Conservation (phyloP, 1,284 basidiomycete genomes). For the Cystobasidium slooffiae region DNA sequence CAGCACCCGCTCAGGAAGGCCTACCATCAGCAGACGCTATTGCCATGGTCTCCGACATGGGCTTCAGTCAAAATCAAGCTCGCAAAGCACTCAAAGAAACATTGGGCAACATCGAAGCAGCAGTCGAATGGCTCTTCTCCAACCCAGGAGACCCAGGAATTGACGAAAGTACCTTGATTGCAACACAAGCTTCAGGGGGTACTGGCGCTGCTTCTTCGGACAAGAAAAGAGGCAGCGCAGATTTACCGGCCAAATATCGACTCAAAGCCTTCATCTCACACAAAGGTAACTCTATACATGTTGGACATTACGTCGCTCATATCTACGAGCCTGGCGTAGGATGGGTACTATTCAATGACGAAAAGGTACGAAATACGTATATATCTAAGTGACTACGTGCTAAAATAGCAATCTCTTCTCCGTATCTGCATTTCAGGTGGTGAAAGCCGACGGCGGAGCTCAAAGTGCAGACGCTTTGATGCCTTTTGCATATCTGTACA, state of each 20-base stretch:
- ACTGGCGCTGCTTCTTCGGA: neutral
- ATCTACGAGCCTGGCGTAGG: slow-evolving; percentile 61
- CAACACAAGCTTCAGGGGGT: slow-evolving; percentile 14
- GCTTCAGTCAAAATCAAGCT: slow-evolving; percentile 82
- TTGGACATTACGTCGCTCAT: slow-evolving; percentile 91
- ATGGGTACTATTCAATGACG: slow-evolving; percentile 69
- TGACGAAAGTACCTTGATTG: slow-evolving; percentile 44
- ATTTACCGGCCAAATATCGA: slow-evolving; percentile 74
- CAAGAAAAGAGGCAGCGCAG: slow-evolving; percentile 47
- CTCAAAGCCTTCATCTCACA: slow-evolving; percentile 95
- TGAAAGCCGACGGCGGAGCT: slow-evolving; percentile 68
- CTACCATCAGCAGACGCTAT: slow-evolving; percentile 70
- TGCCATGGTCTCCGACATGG: slow-evolving; percentile 83
- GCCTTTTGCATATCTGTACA: slow-evolving; percentile 82
- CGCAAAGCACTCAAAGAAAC: slow-evolving; percentile 85
- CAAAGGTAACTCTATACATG: slow-evolving; percentile 92
- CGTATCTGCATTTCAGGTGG: slow-evolving; percentile 61
- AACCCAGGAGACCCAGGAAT: slow-evolving; percentile 82
- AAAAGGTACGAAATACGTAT: slow-evolving; percentile 63
- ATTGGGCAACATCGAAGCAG: slow-evolving; percentile 77
- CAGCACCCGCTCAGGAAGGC: slow-evolving; percentile 49
- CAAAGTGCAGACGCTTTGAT: slow-evolving; percentile 74
- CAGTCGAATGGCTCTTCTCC: slow-evolving; percentile 96
- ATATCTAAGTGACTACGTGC: neutral
- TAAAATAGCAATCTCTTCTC: neutral